Evolutionary conservation across 176 grass and related monocot genomes (phyloP).

Genomic region (Avena eriantha): DNA sequence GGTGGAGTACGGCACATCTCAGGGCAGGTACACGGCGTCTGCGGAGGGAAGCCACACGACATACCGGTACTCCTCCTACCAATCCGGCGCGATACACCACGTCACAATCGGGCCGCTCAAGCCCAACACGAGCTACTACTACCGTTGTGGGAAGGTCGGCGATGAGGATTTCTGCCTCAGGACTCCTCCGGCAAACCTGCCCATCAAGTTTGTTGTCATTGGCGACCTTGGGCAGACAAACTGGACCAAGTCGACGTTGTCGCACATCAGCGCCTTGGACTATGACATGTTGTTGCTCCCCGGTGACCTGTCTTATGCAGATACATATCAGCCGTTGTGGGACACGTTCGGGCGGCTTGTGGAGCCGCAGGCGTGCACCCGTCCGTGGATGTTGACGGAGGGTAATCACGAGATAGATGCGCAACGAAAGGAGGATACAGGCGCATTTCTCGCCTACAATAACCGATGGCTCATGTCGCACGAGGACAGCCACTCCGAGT

Average conservation of each 20-base stretch:
- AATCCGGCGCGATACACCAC: slow-evolving; percentile 79
- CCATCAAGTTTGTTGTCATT: slow-evolving; percentile 56
- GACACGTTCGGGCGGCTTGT: slow-evolving; percentile 78
- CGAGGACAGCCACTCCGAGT: slow-evolving; percentile 58
- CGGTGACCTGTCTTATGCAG: slow-evolving; percentile 82
- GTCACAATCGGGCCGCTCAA: slow-evolving; percentile 65
- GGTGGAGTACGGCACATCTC: slow-evolving; percentile 62
- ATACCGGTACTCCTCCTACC: slow-evolving; percentile 68
- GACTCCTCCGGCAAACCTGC: slow-evolving; percentile 65
- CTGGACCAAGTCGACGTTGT: slow-evolving; percentile 77
- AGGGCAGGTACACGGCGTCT: slow-evolving; percentile 30
- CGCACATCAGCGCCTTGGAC: slow-evolving; percentile 42
- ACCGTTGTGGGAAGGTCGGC: slow-evolving; percentile 61
- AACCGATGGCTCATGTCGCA: slow-evolving; percentile 77
- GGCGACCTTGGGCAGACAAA: slow-evolving; percentile 78
- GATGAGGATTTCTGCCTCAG: slow-evolving; percentile 64
- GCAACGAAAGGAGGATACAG: slow-evolving; percentile 15
- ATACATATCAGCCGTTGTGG: slow-evolving; percentile 70
- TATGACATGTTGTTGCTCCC: slow-evolving; percentile 85
- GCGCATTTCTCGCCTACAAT: slow-evolving; percentile 64
- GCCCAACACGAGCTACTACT: slow-evolving; percentile 70
- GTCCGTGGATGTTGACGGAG: slow-evolving; percentile 86
- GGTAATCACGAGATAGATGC: slow-evolving; percentile 82
- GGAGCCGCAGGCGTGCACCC: slow-evolving; percentile 62
- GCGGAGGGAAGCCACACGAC: slow-evolving; percentile 47